These are phyloP conservation scores for Lipomyces yamadae DNA, from an alignment of 805 yeast species.

Conservation along the genomic window DNA sequence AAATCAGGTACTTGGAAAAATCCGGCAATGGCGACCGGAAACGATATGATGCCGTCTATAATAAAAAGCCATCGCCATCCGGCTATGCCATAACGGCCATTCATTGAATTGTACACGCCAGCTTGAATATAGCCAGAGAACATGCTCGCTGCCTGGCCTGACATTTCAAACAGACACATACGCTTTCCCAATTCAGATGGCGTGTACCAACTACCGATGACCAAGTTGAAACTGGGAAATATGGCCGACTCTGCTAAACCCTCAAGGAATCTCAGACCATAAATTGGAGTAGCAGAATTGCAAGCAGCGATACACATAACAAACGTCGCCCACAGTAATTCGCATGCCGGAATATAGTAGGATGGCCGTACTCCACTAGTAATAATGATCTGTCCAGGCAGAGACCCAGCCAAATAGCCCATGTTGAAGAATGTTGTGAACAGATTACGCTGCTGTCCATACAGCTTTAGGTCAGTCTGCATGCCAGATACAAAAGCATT, in stretches of 20 bases:
- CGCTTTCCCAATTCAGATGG: conserved; percentile 56
- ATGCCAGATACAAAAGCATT: conserved; percentile 54
- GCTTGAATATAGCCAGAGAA: conserved; percentile 60
- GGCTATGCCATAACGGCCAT: conserved; percentile 39
- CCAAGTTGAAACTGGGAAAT: conserved; percentile 52
- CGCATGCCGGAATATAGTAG: conserved; percentile 57
- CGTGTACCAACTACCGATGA: conserved; percentile 60
- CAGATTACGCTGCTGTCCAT: conserved; percentile 58
- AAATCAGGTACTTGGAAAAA: conserved; percentile 24
- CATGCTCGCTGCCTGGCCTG: conserved; percentile 56
- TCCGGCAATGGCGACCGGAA: conserved; percentile 49
- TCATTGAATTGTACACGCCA: conserved; percentile 46
- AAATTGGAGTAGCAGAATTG: conserved; percentile 56
- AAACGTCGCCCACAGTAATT: conserved; percentile 67
- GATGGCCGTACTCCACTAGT: conserved; percentile 39
- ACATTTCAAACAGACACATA: conserved; percentile 45
- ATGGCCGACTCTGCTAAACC: conserved; percentile 71
- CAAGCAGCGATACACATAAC: conserved; percentile 55
- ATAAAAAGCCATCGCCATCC: conserved; percentile 64
- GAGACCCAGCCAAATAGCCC: conserved; percentile 44
- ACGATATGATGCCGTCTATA: conserved; percentile 59
- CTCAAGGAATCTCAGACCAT: conserved; percentile 66
- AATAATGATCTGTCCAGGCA: conserved; percentile 46
- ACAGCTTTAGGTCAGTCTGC: conserved; percentile 46
- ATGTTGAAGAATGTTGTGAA: conserved; percentile 45